Conservation (phyloP, 768 basidiomycete species). For the Podaxis sp. region DNA sequence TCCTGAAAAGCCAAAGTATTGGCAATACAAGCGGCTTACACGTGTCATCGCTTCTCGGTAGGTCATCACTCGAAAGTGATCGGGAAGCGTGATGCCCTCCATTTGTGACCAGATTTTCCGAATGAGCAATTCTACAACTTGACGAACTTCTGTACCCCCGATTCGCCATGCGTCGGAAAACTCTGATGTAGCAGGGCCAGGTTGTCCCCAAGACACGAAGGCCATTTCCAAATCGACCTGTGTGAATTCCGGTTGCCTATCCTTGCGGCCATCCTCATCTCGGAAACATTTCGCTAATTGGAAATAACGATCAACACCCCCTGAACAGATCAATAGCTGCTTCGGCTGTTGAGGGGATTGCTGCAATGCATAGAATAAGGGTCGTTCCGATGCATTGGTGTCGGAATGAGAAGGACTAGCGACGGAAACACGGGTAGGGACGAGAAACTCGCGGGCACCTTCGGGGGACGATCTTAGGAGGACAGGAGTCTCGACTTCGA, state of each 20-base stretch:
- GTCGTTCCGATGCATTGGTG: conserved; percentile 22
- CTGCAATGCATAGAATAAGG: conserved; percentile 82
- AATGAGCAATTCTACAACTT: conserved; percentile 75
- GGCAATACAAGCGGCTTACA: conserved; percentile 44
- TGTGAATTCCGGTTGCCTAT: conserved; percentile 96
- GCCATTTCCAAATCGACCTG: conserved; percentile 98
- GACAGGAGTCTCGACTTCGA: conserved; percentile 92
- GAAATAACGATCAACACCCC: conserved; percentile 86
- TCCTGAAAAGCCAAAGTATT: conserved; percentile 19
- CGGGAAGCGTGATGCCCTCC: conserved; percentile 60
- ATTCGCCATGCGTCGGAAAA: conserved; percentile 66
- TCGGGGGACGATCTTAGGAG: conserved; percentile 91
- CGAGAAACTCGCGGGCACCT: conserved; percentile 92
- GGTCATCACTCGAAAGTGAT: conserved; percentile 77
- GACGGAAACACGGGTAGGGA: conserved; percentile 65
- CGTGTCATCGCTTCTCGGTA: conserved; percentile 90
- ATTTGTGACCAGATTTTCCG: conserved; percentile 73
- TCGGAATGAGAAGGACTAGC: conserved; percentile 22
- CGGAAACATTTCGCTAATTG: conserved; percentile 95
- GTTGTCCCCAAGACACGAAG: conserved; percentile 79
- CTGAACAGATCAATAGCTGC: conserved; percentile 88
- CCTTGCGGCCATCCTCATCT: conserved; percentile 93
- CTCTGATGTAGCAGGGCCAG: conserved; percentile 21
- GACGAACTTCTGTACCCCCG: conserved; percentile 80
- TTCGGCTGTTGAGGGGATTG: conserved; percentile 98